Percentiles rank a stretch among this genome's conserved stretches.
Conservation (phyloP, 495 filamentous ascomycete species). For the Hypomontagnella submonticulosa region DNA sequence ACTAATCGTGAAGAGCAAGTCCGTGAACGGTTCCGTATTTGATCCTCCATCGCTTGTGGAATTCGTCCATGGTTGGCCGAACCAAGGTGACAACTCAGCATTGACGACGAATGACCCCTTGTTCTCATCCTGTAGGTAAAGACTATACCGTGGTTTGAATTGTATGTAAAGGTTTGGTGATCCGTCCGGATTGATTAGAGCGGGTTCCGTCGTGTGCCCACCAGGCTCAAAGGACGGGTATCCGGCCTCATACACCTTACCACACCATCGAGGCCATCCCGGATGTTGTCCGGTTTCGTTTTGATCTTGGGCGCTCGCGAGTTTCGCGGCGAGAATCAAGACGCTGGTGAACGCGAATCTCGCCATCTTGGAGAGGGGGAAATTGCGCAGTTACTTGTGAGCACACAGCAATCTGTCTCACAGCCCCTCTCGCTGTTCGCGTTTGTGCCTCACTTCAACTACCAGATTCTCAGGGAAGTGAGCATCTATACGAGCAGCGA, state of each 20-base stretch:
- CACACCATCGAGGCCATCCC: conserved; percentile 67
- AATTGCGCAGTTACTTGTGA: background rate
- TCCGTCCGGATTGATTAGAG: conserved; percentile 46
- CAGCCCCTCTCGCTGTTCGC: background rate
- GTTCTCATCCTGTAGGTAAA: conserved; percentile 68
- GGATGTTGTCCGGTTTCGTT: conserved; percentile 54
- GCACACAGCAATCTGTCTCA: too few relatives aligned
- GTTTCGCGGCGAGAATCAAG: conserved; percentile 2
- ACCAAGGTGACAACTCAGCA: conserved; percentile 63
- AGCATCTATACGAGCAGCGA: background rate
- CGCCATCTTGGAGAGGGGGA: background rate
- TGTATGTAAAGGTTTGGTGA: conserved; percentile 65
- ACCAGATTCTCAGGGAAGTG: background rate
- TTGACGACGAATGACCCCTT: conserved; percentile 69
- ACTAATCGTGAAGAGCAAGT: conserved; percentile 53
- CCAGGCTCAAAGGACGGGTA: conserved; percentile 70
- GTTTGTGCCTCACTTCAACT: background rate
- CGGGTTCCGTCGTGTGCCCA: conserved; percentile 64
- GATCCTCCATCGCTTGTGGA: conserved; percentile 32
- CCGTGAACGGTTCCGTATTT: conserved; percentile 33
- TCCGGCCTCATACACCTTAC: conserved; percentile 66
- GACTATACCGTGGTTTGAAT: conserved; percentile 67
- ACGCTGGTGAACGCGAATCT: background rate
- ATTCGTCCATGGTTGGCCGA: conserved; percentile 58
- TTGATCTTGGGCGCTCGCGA: conserved; percentile 32